phyloP scores from a whole-genome alignment of 176 grass and related monocot species.

The Zizania latifolia region DNA sequence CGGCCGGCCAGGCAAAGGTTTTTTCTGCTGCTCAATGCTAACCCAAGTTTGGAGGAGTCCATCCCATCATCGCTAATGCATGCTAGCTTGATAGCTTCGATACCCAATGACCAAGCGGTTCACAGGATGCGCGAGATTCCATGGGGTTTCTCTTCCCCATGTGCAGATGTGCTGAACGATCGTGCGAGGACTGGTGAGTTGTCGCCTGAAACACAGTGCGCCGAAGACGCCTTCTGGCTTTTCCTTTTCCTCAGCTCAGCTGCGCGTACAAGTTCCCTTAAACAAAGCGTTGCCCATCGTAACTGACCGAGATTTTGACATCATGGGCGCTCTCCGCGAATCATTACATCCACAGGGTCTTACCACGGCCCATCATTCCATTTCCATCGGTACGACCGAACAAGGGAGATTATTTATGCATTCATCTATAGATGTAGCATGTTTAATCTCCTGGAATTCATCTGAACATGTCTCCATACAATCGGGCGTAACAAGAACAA shows the following conservation, averaged over 20 bases:
- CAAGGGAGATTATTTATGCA: too few relatives aligned
- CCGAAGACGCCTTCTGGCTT: background rate
- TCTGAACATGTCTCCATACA: background rate
- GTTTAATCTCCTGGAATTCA: background rate
- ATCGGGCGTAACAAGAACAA: background rate
- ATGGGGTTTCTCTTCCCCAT: background rate
- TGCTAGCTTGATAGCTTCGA: background rate
- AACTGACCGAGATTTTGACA: constrained; percentile 1
- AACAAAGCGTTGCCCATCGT: constrained; percentile 8
- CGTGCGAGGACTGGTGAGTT: constrained; percentile 5
- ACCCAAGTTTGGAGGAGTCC: background rate
- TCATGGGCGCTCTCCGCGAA: background rate
- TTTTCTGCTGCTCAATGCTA: background rate
- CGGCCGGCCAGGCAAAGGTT: background rate
- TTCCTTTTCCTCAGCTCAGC: background rate
- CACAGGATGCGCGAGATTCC: constrained; percentile 12
- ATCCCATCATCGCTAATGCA: background rate
- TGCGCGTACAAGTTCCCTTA: background rate
- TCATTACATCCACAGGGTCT: constrained; percentile 16
- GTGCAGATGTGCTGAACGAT: background rate
- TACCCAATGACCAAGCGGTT: background rate
- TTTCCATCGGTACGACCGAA: too few relatives aligned
- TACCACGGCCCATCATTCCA: background rate
- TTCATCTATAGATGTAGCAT: background rate
- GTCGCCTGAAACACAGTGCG: background rate